Conservation (phyloP, 179 eudicot genomes). For the Amaranthus tricolor region DNA sequence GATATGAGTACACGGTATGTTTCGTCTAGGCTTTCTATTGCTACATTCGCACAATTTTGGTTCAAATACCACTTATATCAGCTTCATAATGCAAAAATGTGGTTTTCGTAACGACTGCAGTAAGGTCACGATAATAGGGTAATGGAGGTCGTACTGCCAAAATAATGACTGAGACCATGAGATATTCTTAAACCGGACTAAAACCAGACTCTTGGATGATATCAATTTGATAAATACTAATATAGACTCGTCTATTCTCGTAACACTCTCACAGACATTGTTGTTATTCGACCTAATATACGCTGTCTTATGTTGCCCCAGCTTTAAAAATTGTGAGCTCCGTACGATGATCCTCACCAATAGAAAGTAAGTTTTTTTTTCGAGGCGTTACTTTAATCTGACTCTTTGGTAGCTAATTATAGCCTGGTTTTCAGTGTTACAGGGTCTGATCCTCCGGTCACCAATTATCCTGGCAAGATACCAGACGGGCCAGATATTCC, state of each 20-base stretch:
- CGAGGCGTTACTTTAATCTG: not conserved
- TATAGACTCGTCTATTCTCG: no score
- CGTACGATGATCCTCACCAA: constrained; percentile 77
- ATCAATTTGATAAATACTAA: no score
- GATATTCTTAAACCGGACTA: no score
- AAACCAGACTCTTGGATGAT: no score
- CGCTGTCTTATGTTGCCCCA: constrained; percentile 35
- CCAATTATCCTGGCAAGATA: constrained; percentile 71
- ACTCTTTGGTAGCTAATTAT: constrained; percentile 5
- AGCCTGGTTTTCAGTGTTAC: constrained; percentile 45
- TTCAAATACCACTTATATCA: not conserved
- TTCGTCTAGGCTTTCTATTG: constrained; percentile 6
- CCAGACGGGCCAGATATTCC: constrained; percentile 64
- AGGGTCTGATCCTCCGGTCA: constrained; percentile 49
- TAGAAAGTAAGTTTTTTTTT: constrained; percentile 46
- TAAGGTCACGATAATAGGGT: no score
- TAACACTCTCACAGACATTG: not conserved
- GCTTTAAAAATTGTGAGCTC: constrained; percentile 86
- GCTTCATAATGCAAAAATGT: not conserved
- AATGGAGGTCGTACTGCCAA: no score
- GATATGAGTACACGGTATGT: constrained; percentile 72
- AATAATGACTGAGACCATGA: no score
- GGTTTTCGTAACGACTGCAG: no score
- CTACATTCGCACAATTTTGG: not conserved
- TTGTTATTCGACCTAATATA: constrained; percentile 7